phyloP scores from a whole-genome alignment of 78 protist species.

The Creolimax fragrantissima region DNA sequence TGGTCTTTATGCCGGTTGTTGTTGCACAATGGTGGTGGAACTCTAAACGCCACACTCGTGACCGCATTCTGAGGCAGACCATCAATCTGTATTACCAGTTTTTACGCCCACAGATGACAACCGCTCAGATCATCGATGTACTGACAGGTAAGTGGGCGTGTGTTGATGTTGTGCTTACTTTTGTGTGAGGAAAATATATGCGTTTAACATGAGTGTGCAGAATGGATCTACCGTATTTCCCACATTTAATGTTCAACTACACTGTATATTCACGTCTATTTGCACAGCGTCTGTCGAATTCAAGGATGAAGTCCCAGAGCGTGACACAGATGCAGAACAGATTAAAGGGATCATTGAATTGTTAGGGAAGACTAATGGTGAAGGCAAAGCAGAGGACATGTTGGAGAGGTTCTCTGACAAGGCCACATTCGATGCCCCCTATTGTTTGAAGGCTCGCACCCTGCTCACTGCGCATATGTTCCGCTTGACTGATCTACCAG shows the following conservation, averaged over 20 bases:
- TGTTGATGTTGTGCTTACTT: too few relatives aligned
- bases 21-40: neutral
- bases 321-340: neutral
- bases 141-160: neutral
- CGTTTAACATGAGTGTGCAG: too few relatives aligned
- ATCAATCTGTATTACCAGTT: neutral
- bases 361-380: neutral
- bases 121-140: neutral
- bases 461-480: neutral
- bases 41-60: neutral
- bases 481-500: neutral
- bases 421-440: neutral
- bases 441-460: neutral
- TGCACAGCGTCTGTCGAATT: neutral
- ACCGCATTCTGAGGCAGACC: neutral
- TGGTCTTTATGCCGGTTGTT: neutral
- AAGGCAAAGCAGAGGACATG: neutral
- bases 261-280: too few relatives aligned
- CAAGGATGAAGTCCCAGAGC: neutral
- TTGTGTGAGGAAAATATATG: too few relatives aligned
- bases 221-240: too few relatives aligned
- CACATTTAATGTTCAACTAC: too few relatives aligned
- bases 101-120: neutral
- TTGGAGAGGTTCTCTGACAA: neutral
- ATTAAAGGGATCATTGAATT: neutral